Conservation (phyloP, 768 basidiomycete species). For the Tulasnella sp. region DNA sequence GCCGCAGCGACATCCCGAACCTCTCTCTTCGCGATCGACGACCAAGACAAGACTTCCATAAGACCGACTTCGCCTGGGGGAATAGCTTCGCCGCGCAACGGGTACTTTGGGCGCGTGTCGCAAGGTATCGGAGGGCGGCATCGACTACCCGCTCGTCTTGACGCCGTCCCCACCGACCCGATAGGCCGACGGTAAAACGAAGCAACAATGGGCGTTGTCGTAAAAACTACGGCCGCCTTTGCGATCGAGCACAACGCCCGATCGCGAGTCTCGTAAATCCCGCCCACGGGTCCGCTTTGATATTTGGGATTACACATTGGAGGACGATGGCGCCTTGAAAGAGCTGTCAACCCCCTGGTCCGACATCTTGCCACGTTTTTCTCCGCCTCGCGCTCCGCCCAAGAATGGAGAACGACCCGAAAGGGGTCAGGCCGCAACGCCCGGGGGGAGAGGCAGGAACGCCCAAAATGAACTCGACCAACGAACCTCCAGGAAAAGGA, state of each 20-base stretch:
- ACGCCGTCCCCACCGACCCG: background rate
- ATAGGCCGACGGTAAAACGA: background rate
- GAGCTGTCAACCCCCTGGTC: background rate
- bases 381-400: background rate
- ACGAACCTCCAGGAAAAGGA: background rate
- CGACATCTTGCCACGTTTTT: constrained; percentile 9
- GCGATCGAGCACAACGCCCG: background rate
- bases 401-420: background rate
- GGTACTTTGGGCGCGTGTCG: background rate
- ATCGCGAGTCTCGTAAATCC: background rate
- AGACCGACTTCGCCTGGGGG: background rate
- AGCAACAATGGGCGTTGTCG: background rate
- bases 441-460: background rate
- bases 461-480: background rate
- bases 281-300: background rate
- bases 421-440: background rate
- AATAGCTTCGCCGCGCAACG: background rate
- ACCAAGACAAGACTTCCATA: background rate
- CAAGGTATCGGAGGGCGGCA: background rate
- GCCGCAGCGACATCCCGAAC: background rate
- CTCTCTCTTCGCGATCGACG: background rate
- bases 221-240: background rate
- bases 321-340: background rate
- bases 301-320: background rate
- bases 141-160: background rate